A percentile compares a stretch with the other conserved stretches of the same genome.
phyloP scores from a whole-genome alignment of 1,139 yeast species.

The Yamadazyma mexicana region DNA sequence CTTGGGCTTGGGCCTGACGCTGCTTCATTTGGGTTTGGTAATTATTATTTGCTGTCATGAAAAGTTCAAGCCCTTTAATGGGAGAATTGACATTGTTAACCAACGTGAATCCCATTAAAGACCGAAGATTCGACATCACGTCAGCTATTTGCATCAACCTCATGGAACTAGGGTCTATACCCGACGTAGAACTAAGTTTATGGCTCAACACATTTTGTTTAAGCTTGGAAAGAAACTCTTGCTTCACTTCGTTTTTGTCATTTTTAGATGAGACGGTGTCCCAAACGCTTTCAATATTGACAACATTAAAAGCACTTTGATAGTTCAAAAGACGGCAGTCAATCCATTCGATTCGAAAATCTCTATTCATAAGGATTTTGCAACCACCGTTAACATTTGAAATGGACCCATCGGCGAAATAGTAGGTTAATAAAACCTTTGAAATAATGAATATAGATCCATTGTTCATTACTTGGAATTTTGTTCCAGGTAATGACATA shows the following conservation, averaged over 20 bases:
- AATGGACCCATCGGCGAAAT: slow-evolving; percentile 68
- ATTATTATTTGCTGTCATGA: slow-evolving; percentile 33
- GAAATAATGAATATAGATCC: slow-evolving; percentile 67
- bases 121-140: slow-evolving; percentile 68
- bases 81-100: slow-evolving; percentile 52
- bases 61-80: slow-evolving; percentile 55
- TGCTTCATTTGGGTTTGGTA: slow-evolving; percentile 19
- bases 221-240: slow-evolving; percentile 26
- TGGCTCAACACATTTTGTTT: slow-evolving; percentile 25
- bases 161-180: slow-evolving; percentile 51
- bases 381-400: slow-evolving; percentile 61
- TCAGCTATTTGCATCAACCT: slow-evolving; percentile 73
- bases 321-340: slow-evolving; percentile 52
- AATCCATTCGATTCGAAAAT: slow-evolving; percentile 68
- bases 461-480: slow-evolving; percentile 65
- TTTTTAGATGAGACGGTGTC: slow-evolving; percentile 10
- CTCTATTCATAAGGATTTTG: slow-evolving; percentile 60
- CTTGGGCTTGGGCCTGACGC: slow-evolving; percentile 12
- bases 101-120: slow-evolving; percentile 60
- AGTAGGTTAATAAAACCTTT: slow-evolving; percentile 52
- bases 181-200: slow-evolving; percentile 40
- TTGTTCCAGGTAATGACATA: slow-evolving; percentile 60
- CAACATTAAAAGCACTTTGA: slow-evolving; percentile 26
- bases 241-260: slow-evolving; percentile 22
- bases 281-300: slow-evolving; percentile 23